Base-by-base conservation (phyloP, 2,329 filamentous ascomycete genomes). In the Penicillium sp. region DNA sequence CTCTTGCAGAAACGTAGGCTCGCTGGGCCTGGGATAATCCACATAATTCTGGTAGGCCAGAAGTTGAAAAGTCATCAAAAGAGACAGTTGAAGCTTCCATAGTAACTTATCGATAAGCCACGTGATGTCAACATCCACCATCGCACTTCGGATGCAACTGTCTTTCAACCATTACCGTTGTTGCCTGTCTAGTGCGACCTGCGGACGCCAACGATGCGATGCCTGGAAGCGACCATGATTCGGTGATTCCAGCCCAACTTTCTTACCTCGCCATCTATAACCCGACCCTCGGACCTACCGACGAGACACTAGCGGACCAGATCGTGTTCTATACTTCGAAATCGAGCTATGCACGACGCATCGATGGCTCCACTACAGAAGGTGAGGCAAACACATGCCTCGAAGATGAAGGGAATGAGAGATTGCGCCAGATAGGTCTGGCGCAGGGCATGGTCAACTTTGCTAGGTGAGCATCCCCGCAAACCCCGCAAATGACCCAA, bases 381-480 rank as follows among this genome's bases (percentile, higher is more conserved):
- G 62, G 65, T 26, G 60, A 66, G 42, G 61, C 66, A 37, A 64
- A 66, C 47, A 72, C 66, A 38, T 66, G 74, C 29, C 64, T 67
- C 10, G 78, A 83, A 47, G 85, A 90, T 62, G 86, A 92, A 68
- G 85, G 86, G 69, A 94, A 97, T 74, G 89, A 96, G 77, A 88
- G 88, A 66, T 79, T 97, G 67, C 85, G 94, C 62, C 92, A 97
- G 79, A 92, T 99, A 71, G 94, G 94, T 37, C 85, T 99, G 61
- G 94, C 94, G 39, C 94, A 99, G 78, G 94, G 92, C 71, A 96
- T 97, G 88, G 88, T 96, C 57, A 89, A 87, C 71, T 99, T 99
- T 77, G 89, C 90, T 63, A 84, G 81, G 84, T 87, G 76, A 59
- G 76, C 66, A 59, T 53, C 50, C 14, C 40, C 49, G 39, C 40